These are phyloP conservation scores for Saccharum spontaneum DNA, from an alignment of 176 grass and related monocot genomes.

Conservation along the genomic window DNA sequence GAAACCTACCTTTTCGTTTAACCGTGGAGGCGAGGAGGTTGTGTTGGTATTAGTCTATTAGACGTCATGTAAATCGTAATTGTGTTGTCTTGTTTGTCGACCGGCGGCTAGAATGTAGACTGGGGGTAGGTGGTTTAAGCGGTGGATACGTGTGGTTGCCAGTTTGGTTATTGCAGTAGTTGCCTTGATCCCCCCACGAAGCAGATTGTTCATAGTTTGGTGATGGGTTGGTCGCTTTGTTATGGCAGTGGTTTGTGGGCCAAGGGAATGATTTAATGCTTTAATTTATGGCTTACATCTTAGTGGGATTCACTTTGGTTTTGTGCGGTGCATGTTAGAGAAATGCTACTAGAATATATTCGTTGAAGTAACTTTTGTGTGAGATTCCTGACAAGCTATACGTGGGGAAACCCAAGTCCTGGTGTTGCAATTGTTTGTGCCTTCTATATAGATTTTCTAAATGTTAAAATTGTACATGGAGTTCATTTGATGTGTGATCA, in stretches of 20 bases:
- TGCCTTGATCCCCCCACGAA: not conserved
- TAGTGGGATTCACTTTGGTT: not conserved
- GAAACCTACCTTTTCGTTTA: not conserved
- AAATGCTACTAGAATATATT: not conserved
- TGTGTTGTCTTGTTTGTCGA: not conserved
- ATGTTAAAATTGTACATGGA: not conserved
- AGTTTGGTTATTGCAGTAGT: not conserved
- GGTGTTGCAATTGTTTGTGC: not conserved
- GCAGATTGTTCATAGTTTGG: slow-evolving; percentile 3
- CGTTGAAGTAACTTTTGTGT: not conserved
- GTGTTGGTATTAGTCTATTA: not conserved
- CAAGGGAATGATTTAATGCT: slow-evolving; percentile 7
- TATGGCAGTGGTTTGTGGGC: slow-evolving; percentile 12
- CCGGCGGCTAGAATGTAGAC: not conserved
- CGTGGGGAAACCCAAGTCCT: not conserved
- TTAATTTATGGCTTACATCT: not conserved
- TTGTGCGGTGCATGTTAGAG: not conserved
- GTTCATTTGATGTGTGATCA: not conserved
- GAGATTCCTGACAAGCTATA: not conserved
- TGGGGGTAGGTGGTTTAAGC: not conserved
- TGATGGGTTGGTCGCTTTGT: not conserved
- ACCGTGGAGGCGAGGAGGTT: not conserved
- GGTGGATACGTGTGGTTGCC: not conserved
- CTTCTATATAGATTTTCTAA: not conserved
- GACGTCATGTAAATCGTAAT: not conserved